These are phyloP conservation scores for Sugiyamaella mastotermitis DNA, from an alignment of 805 yeast species.

Conservation along the genomic window DNA sequence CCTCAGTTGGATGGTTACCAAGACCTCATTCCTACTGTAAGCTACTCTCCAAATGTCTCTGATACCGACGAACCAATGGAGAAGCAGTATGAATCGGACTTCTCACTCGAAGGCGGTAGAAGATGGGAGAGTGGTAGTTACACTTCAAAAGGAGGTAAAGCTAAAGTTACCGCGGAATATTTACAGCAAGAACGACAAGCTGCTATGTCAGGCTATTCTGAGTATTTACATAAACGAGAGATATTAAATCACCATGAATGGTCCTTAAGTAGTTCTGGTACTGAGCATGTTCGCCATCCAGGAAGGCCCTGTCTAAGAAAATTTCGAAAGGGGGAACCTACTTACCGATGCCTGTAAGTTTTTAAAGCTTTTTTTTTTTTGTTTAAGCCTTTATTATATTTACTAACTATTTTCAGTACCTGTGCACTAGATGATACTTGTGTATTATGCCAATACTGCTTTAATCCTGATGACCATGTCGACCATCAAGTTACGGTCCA, in stretches of 20 bases:
- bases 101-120: no score
- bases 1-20: constrained; percentile 21
- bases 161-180: no score
- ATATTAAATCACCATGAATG: no score
- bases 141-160: no score
- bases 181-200: no score
- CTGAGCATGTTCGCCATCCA: constrained; percentile 40
- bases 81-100: not conserved
- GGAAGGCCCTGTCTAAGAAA: constrained; percentile 69
- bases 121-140: no score
- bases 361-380: not conserved
- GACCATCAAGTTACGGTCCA: constrained; percentile 67
- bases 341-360: constrained; percentile 54
- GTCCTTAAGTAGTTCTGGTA: constrained; percentile 7
- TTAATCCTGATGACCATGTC: constrained; percentile 56
- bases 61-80: constrained; percentile 1
- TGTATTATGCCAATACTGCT: constrained; percentile 76
- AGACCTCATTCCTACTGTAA: not conserved
- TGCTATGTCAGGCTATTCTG: no score
- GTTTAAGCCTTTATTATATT: not conserved
- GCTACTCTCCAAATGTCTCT: no score
- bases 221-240: no score
- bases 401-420: constrained; percentile 35
- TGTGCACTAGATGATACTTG: constrained; percentile 80
- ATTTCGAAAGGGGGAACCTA: constrained; percentile 73